Conservation (phyloP, 768 basidiomycete species). For the Dioszegia crocea region DNA sequence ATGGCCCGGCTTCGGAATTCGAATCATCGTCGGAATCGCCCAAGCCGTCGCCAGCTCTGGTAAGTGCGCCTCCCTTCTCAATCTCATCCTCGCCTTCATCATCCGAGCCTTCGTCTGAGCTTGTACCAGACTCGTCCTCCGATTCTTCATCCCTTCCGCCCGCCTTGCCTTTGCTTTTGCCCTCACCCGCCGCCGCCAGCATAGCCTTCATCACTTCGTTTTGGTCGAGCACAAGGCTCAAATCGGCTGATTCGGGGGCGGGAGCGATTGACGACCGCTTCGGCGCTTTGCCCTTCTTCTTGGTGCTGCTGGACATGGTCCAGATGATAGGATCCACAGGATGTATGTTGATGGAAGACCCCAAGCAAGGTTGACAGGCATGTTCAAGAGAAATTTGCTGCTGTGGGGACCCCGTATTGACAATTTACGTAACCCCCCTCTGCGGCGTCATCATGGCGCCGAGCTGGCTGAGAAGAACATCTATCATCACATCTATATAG, state of each 20-base stretch:
- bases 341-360: not conserved
- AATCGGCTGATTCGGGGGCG: not conserved
- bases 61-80: not conserved
- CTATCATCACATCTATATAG: no score
- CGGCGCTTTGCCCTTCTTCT: not conserved
- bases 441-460: no score
- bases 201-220: conserved; percentile 38
- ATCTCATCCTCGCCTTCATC: conserved; percentile 6
- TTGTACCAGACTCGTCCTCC: conserved; percentile 13
- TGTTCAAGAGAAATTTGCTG: not conserved
- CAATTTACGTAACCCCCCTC: no score
- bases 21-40: not conserved
- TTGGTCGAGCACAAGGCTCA: conserved; percentile 20
- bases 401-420: not conserved
- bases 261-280: not conserved
- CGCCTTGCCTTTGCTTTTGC: conserved; percentile 20
- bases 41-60: not conserved
- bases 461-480: no score
- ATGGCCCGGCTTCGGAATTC: conserved; percentile 4
- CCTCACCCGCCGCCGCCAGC: conserved; percentile 30
- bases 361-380: not conserved
- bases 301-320: not conserved
- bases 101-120: conserved; percentile 12
- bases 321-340: not conserved
- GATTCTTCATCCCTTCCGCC: conserved; percentile 12